Evolutionary conservation across 1,139 yeast species (phyloP).

Genomic region (Nakaseomyces sp.): DNA sequence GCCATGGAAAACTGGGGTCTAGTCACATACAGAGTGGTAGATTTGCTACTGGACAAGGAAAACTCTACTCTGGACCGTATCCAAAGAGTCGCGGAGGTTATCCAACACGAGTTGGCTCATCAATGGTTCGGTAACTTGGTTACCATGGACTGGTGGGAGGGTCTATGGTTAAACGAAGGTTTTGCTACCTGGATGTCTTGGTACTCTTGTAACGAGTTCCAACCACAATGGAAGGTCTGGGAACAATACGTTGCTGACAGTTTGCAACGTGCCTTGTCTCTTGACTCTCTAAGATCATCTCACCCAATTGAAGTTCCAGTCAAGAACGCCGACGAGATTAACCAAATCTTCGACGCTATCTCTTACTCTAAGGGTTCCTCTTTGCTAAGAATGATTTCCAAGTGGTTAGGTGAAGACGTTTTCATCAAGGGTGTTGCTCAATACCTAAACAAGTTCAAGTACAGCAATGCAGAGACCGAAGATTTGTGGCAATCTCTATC

Average conservation of each 20-base stretch:
- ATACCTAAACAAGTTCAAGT: slow-evolving; percentile 59
- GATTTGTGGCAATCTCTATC: slow-evolving; percentile 75
- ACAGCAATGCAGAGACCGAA: slow-evolving; percentile 61
- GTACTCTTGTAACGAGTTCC: slow-evolving; percentile 34
- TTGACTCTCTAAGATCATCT: slow-evolving; percentile 64
- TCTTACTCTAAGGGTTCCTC: slow-evolving; percentile 75
- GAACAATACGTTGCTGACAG: slow-evolving; percentile 49
- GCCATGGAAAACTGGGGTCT: slow-evolving; percentile 83
- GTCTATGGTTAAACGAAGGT: slow-evolving; percentile 75
- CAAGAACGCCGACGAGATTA: slow-evolving; percentile 61
- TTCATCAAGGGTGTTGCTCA: slow-evolving; percentile 64
- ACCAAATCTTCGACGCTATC: slow-evolving; percentile 70
- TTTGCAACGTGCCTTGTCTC: slow-evolving; percentile 50
- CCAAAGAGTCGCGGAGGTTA: slow-evolving; percentile 68
- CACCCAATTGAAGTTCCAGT: slow-evolving; percentile 78
- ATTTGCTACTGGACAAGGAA: slow-evolving; percentile 52
- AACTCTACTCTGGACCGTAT: slow-evolving; percentile 31
- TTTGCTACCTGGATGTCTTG: slow-evolving; percentile 78
- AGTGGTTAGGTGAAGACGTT: slow-evolving; percentile 55
- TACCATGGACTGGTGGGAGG: slow-evolving; percentile 85
- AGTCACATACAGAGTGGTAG: slow-evolving; percentile 64
- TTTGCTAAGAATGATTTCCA: slow-evolving; percentile 59
- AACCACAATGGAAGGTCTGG: slow-evolving; percentile 64
- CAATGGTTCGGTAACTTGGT: slow-evolving; percentile 82
- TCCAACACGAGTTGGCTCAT: slow-evolving; percentile 74